phyloP scores from a whole-genome alignment of 1,284 basidiomycete genomes.

The Chalciporus sp. region DNA sequence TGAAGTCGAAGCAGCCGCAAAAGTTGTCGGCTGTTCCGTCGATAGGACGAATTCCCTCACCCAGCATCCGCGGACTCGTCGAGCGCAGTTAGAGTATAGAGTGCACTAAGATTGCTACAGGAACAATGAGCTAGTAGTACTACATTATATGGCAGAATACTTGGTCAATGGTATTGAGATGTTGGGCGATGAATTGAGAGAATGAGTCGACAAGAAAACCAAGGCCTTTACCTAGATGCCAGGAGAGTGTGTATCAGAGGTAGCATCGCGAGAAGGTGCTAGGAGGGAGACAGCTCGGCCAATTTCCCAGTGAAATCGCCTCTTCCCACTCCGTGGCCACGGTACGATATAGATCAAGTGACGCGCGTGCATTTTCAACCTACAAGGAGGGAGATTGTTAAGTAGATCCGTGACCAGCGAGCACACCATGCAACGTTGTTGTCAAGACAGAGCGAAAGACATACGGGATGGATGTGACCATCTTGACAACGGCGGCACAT shows the following conservation, averaged over 20 bases:
- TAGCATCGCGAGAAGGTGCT: conserved; percentile 80
- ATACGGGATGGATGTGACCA: conserved; percentile 66
- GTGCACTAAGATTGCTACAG: conserved; percentile 3
- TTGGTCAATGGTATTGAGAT: conserved; percentile 13
- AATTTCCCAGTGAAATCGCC: conserved; percentile 59
- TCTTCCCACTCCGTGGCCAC: conserved; percentile 66
- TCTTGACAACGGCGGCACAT: conserved; percentile 77
- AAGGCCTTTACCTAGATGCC: conserved; percentile 2
- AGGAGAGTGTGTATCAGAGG: conserved; percentile 37
- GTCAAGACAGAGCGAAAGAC: conserved; percentile 29
- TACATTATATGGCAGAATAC: conserved; percentile 26
- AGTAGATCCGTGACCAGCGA: conserved; percentile 12
- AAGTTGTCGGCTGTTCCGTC: not conserved
- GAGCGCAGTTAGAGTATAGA: not conserved
- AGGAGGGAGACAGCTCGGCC: conserved; percentile 77
- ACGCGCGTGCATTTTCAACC: conserved; percentile 78
- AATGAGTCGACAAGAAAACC: conserved; percentile 17
- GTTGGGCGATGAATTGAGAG: conserved; percentile 1
- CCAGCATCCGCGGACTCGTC: not conserved
- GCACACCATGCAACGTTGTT: not conserved
- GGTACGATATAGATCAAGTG: conserved; percentile 76
- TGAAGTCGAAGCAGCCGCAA: conserved; percentile 2
- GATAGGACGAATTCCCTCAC: not conserved
- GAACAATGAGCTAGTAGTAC: conserved; percentile 19
- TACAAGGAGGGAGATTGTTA: conserved; percentile 32